Base-by-base conservation (phyloP, 2,329 filamentous ascomycete genomes). In the Talaromyces sp. region DNA sequence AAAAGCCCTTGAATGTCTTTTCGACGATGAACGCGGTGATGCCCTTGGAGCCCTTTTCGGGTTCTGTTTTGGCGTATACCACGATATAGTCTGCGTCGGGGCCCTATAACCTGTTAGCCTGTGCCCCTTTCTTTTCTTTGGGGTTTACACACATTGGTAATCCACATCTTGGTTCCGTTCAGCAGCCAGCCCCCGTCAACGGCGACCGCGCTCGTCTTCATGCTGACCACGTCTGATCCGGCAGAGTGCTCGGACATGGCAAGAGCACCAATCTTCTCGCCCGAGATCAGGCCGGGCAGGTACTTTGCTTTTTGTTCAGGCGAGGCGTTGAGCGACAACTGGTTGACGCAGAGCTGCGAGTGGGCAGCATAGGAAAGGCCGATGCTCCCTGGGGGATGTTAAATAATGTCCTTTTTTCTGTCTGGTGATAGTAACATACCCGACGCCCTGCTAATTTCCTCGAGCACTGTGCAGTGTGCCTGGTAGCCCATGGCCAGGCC, bases 151-250 rank as follows among this genome's bases (percentile, higher is more conserved):
- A 84, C 91, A 76, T 99, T 99, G 64, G 93, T 99, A 73, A 99
- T 99, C 93, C 93, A 99, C 93, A 98, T 97, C 82, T 99, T 97
- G 63, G 88, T 90, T 32, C 93, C 93, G 70, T 93, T 91, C 59
- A 99, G 80, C 21, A 93, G 64, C 74, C 89, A 97, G 29, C 93
- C 93, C 38, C 92, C 93, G 68, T 95, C 89, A 11, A 91, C 89
- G 64, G 85, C 82, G 72, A 86, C 89, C 0, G 93, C 93, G 3
- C 85, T 88, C 51, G 88, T 96, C 73, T 93, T 91, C 93, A 98
- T 98, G 76, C 89, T 90, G 29, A 99, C 93, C 3, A 99, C 93
- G 77, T 99, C 93, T 67, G 89, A 93, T 14, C 93, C 93, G 0
- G 93, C 88, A 7, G 89, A 90, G 64, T 93, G 89, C 77, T 99